Base-by-base conservation (phyloP, 495 filamentous ascomycete species). In the Penicillium coprophilum region DNA sequence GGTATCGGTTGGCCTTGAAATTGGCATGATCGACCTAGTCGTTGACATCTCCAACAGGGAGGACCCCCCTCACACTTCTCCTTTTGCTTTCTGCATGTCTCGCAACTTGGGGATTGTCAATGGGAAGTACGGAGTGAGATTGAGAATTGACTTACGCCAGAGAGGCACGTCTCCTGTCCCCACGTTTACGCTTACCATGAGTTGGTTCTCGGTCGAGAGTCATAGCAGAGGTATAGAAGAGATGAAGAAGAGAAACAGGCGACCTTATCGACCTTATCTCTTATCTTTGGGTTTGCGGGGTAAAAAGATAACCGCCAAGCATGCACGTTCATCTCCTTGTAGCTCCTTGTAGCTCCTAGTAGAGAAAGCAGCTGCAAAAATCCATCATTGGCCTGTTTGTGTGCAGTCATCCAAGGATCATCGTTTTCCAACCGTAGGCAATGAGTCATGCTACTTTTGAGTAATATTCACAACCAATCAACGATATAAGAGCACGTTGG, bases 51-150 rank as follows among this genome's bases (percentile, higher is more conserved):
- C 53, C 73, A 72, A 61, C 76, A 79, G 0, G 76, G 76, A 2
- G 71, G 68, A 19, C 75, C 73, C 27, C 76, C 76, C 62, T 77
- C 75, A 55, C 76, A 79, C 63, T 77, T 77, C 54, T 77, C 74
- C 50, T 77, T 77, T 4, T 75, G 72, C 46, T 71, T 69, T 27
- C 72, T 70, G 52, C 74, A 77, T 9, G 68, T 72, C 51, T 77
- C 74, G 46, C 74, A 77, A 32, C 74, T 77, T 8, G 7, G n/a
- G 34, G 6, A 0, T 46, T 32, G 28, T 53, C 34, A 55, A 28
- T 23, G 5, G 8, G 13, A 20, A 6, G 9, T 15, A 7, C 21
- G 17, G 20, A 15, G 21, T 10, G 40, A 36, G 19, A 9, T 3
- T 2, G 13, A 7, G 40, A 8, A 34, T 48, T 17, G 19, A 55